Evolutionary conservation across 306 rosid species (phyloP).

Genomic region (Malus asiatica): DNA sequence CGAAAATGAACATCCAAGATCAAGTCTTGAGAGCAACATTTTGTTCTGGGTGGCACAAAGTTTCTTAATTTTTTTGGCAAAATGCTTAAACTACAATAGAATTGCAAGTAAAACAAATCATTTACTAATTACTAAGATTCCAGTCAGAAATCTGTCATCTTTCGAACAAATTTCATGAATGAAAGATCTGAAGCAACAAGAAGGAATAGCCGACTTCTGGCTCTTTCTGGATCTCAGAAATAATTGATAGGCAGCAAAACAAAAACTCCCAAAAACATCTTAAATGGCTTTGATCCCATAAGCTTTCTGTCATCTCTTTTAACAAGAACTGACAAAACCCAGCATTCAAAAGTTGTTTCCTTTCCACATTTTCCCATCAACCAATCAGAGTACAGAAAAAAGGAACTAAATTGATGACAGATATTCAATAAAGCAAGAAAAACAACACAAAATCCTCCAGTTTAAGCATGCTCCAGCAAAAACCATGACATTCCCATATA

Average conservation of each 20-base stretch:
- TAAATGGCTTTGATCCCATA: neutral
- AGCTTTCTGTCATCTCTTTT: neutral
- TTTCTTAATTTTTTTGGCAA: neutral
- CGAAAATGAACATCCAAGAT: neutral
- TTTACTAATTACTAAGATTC: constrained; percentile 4
- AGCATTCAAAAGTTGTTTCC: constrained; percentile 6
- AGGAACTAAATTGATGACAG: neutral
- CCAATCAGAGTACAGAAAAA: neutral
- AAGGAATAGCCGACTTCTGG: neutral
- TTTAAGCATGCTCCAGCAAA: neutral
- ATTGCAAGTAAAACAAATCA: neutral
- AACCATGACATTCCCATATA: neutral
- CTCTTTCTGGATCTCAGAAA: constrained; percentile 31
- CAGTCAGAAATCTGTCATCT: constrained; percentile 3
- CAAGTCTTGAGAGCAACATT: neutral
- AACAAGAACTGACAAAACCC: constrained; percentile 9
- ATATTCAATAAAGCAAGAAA: neutral
- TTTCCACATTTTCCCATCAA: neutral
- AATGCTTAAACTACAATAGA: neutral
- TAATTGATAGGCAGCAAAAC: neutral
- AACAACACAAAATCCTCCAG: neutral
- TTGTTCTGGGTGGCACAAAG: neutral
- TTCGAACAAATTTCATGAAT: constrained; percentile 1
- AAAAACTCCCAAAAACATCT: neutral
- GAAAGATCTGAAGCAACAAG: constrained; percentile 43